Base-by-base conservation (phyloP, 768 basidiomycete genomes). In the Mycena sanguinolenta region DNA sequence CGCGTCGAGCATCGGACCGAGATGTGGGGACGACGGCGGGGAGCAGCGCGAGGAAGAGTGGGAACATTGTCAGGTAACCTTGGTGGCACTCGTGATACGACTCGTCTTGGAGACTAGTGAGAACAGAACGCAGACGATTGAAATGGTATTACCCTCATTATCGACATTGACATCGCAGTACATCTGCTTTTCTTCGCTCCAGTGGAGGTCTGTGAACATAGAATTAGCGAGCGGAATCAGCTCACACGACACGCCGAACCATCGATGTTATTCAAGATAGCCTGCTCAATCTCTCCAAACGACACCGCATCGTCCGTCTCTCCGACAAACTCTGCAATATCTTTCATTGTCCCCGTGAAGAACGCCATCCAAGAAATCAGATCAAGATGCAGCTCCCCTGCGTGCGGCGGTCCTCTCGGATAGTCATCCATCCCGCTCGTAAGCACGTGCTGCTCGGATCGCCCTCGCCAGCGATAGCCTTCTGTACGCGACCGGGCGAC, bases 341-440 rank as follows among this genome's bases (percentile, higher is more conserved):
- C 93, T 61, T 86, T 88, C 97, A 99, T 99, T 32, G 97, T 98
- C 73, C 92, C 86, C 38, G 95, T 89, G 81, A 98, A 99, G 85
- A 96, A 98, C 4, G 89, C 97, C 91, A 98, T 95, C 97, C 97
- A 99, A 34, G 93, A 92, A 72, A 96, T 94, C 66, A 98, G 81
- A 80, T 99, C 97, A 67, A 98, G 79, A 79, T 99, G 97, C 55
- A 99, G 84, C 82, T 98, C 97, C 58, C 97, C 97, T 2, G 91
- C 86, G 76, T 96, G 95, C 8, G 97, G 93, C 30, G 91, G 89
- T 17, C 94, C 96, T 63, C 97, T 88, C 14, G 97, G 97, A 79
- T 97, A 98, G 80, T 99, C 97, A 78, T 99, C 97, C 91, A 99
- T 92, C 1, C 97, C 97, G 75, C 93, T 95, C 0, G 97, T 98